Percentiles rank a stretch among this genome's conserved stretches.
Conservation (phyloP, 176 grass and related monocot species). For the Poa annua region DNA sequence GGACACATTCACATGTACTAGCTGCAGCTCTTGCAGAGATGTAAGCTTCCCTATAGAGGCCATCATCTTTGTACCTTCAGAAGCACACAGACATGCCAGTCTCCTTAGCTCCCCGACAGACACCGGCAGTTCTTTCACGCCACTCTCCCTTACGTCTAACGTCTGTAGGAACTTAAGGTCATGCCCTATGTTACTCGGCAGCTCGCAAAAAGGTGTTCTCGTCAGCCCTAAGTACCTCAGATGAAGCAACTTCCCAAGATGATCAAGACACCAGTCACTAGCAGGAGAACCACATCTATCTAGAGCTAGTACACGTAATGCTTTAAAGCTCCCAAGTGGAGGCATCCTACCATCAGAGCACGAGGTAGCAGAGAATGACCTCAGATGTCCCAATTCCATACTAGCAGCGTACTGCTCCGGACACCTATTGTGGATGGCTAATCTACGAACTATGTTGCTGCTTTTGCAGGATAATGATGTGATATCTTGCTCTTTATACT, state of each 20-base stretch:
- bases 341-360: too few relatives aligned
- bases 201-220: not conserved
- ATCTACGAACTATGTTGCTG: too few relatives aligned
- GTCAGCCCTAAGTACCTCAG: slow-evolving; percentile 1
- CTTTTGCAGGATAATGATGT: too few relatives aligned
- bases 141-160: not conserved
- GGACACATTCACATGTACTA: not conserved
- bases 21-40: not conserved
- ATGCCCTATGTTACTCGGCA: not conserved
- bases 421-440: too few relatives aligned
- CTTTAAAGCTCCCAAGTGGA: too few relatives aligned
- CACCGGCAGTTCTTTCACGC: not conserved
- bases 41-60: not conserved
- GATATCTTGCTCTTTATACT: too few relatives aligned
- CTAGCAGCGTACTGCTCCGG: too few relatives aligned
- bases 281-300: too few relatives aligned
- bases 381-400: too few relatives aligned
- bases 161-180: not conserved
- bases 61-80: not conserved
- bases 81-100: not conserved
- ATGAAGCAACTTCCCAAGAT: not conserved
- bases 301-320: too few relatives aligned
- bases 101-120: not conserved
- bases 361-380: too few relatives aligned
- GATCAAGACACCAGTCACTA: too few relatives aligned